Base-by-base conservation (phyloP, 768 basidiomycete species). In the Lentinula edodes region DNA sequence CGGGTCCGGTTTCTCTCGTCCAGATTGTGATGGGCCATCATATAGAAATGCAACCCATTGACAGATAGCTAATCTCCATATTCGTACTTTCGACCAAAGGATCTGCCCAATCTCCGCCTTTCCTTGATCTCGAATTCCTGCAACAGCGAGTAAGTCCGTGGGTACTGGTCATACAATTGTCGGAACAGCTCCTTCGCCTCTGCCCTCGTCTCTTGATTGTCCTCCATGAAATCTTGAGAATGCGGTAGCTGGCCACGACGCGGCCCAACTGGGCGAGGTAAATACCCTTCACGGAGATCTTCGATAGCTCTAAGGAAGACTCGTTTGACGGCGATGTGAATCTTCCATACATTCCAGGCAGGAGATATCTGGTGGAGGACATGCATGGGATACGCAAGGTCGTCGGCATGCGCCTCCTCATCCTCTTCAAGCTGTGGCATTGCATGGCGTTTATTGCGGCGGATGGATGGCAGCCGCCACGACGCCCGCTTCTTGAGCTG, bases 351-450 rank as follows among this genome's bases (percentile, higher is more conserved):
- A 52, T 83, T 80, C 84, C 86, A 89, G 23, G 77, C 71, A 10
- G 89, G 87, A 5, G 85, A 79, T 58, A 88, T 79, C 62, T 83
- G 81, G 64, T 86, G 83, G 4, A 91, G 76, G 41, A 87, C 71
- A 63, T 82, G 78, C 39, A 92, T 74, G 6, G 83, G 77, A 67
- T 83, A 80, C n/a, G 78, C 82, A 60, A 84, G 79, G 71, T 89
- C 87, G 53, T 75, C 68, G 9, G 63, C 65, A 48, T 45, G 57
- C 15, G 32, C 53, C 36, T 67, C 62, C 20, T 51, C 63, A 28
- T 66, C 60, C 32, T 64, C 42, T 38, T 43, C 64, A 1, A 65
- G 48, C 15, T 65, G 58, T 12, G 43, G 28, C 15, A 12, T 63
- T 23, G 59, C 61, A 6, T 61, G 62, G 67, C 20, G 67, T 55